Conservation (phyloP, 129 eudicot species). For the Flaveria linearis region DNA sequence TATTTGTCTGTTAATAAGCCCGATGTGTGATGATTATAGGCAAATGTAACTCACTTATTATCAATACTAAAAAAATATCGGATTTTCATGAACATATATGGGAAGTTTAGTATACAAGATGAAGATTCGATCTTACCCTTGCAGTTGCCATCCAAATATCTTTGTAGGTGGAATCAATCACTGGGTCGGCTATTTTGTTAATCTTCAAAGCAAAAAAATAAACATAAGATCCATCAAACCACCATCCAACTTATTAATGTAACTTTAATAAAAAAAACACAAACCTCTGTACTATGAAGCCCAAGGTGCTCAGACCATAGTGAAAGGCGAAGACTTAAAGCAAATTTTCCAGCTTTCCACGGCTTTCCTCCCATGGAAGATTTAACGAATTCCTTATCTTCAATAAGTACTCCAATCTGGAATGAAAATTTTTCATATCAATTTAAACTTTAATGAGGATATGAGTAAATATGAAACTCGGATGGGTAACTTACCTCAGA, state of each 20-base stretch:
- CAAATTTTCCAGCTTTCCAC: slow-evolving; percentile 95
- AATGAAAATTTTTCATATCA: background rate
- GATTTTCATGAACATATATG: slow-evolving; percentile 13
- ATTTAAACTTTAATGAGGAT: slow-evolving; percentile 5
- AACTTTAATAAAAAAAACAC: background rate
- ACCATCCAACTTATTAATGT: background rate
- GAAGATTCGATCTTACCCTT: slow-evolving; percentile 45
- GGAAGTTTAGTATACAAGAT: slow-evolving; percentile 6
- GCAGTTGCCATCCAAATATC: slow-evolving; percentile 99
- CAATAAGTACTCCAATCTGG: slow-evolving; percentile 92
- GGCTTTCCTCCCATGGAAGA: slow-evolving; percentile 85
- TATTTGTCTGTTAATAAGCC: slow-evolving; percentile 70
- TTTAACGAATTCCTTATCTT: slow-evolving; percentile 82
- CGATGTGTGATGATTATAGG: background rate
- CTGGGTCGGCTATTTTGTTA: slow-evolving; percentile 76
- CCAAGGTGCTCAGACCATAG: slow-evolving; percentile 99
- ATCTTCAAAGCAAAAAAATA: slow-evolving; percentile 49
- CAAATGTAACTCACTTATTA: background rate
- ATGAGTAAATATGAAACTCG: background rate
- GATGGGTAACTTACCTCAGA: slow-evolving; percentile 66
- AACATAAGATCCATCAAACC: slow-evolving; percentile 15
- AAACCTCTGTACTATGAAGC: slow-evolving; percentile 77
- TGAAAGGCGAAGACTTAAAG: slow-evolving; percentile 88
- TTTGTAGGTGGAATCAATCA: slow-evolving; percentile 88
- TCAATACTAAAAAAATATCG: background rate